Base-by-base conservation (phyloP, 805 yeast genomes). In the Yamadazyma scolyti region DNA sequence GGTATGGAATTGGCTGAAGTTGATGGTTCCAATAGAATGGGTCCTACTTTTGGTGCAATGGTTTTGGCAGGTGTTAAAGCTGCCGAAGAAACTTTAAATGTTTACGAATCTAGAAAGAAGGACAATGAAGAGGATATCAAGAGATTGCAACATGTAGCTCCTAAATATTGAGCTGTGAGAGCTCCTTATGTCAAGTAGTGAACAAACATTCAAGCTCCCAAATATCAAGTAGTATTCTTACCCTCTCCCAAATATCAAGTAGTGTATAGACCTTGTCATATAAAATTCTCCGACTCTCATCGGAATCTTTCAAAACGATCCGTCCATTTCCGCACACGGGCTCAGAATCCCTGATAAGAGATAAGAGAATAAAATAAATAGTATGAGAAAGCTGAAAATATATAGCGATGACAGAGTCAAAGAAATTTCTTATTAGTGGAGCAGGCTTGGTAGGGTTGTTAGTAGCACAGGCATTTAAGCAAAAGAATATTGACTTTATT, bases 1-100 rank as follows among this genome's bases (percentile, higher is more conserved):
- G 89, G 90, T 47, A 82, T 82, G 90, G 89, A 82, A 59, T 68
- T 79, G 43, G 78, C 85, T 20, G 88, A 82, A 53, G 74, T 81
- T 33, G 85, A 79, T 48, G 88, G 88, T 16, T 73, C 76, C 44
- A 79, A 80, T 71, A 74, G 90, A 61, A 82, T 82, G 88, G 89
- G 89, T 16, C 89, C 90, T 30, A 81, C 88, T 23, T 82, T 82
- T 45, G 88, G 87, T 37, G 88, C 88, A 27, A 82, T 82, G 89
- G 81, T 76, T 20, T 71, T 79, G 35, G 75, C 83, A 16, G 90
- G 90, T 47, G 80, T 81, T 45, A 79, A 80, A 60, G 88, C 89
- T 25, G 89, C 88, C 15, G 85, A 81, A 48, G 44, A 60, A 44
- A 65, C 56, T 19, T 59, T 65, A 47, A 58, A 58, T 20, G 58